Base-by-base conservation (phyloP, 2,329 filamentous ascomycete species). In the Conoideocrella luteorostrata region DNA sequence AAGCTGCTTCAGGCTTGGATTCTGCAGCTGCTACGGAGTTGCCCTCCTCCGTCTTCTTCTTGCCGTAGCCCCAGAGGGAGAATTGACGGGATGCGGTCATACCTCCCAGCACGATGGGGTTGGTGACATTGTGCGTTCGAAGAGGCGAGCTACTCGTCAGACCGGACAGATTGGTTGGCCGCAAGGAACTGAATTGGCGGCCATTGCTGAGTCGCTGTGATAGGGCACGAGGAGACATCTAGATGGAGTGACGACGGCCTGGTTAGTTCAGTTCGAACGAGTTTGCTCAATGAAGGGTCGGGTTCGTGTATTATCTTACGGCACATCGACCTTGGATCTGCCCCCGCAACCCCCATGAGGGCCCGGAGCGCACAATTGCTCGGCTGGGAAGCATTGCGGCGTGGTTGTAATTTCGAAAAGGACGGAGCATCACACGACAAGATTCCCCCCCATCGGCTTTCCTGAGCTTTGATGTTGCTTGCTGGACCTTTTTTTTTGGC, bases 321-420 rank as follows among this genome's bases (percentile, higher is more conserved):
- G 66, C 62, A 18, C 53, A 51, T 56, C 56, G 58, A 43, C 47
- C 52, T 13, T 52, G 52, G 22, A 59, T 36, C 43, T 57, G 60
- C 51, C 57, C 61, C 49, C 58, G 57, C 32, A 56, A 38, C 42
- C 56, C 54, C 49, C 53, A 50, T 33, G 63, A 60, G 49, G 65
- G 59, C 44, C 67, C 48, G 42, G 65, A 63, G 50, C 64, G 63
- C 52, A 62, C 58, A 53, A 68, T 59, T 56, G 66, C 68, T 66
- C 67, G 66, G 49, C 68, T 69, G 45, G 67, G 66, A 56, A 71
- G 62, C 68, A 71, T 71, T 46, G 52, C 62, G 60, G 51, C 56
- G 55, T 47, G 40, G 15, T 30, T 7, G 34, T 26, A 5, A 13
- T 12, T 23, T 26, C 17, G 10, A 13, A 24, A 41, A 18, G 4